phyloP scores from a whole-genome alignment of 108 stramenopile genomes.

The Cyclotella baltica region DNA sequence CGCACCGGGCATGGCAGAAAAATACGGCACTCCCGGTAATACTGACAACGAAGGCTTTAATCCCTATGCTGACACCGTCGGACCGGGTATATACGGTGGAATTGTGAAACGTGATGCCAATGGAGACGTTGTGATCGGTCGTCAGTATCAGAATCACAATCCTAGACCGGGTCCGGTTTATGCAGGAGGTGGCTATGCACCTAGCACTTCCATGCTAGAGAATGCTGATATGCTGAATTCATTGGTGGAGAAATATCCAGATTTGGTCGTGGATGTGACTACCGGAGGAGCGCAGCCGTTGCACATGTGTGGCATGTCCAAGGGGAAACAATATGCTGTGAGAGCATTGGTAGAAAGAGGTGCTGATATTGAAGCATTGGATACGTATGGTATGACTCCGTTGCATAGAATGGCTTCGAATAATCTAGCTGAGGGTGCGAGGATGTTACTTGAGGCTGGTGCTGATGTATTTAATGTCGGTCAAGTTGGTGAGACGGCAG shows the following conservation, averaged over 20 bases:
- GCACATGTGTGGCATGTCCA: constrained; percentile 86
- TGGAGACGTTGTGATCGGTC: constrained; percentile 67
- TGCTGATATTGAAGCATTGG: constrained; percentile 70
- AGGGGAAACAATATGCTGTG: constrained; percentile 59
- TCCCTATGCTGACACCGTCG: constrained; percentile 82
- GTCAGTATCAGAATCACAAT: constrained; percentile 88
- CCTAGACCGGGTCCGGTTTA: constrained; percentile 83
- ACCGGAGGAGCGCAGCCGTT: constrained; percentile 88
- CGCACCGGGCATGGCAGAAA: constrained; percentile 78
- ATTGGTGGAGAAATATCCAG: constrained; percentile 68
- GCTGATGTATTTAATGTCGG: constrained; percentile 49
- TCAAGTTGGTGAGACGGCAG: constrained; percentile 28
- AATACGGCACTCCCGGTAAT: constrained; percentile 73
- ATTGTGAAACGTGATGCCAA: constrained; percentile 58
- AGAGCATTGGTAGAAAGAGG: constrained; percentile 64
- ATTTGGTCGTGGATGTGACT: constrained; percentile 69
- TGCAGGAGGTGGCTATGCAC: constrained; percentile 76
- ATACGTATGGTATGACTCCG: constrained; percentile 85
- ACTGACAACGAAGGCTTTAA: constrained; percentile 86
- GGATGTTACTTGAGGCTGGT: constrained; percentile 66
- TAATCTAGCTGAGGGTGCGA: constrained; percentile 77
- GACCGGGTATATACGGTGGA: constrained; percentile 88
- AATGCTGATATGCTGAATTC: constrained; percentile 59
- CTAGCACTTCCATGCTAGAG: constrained; percentile 59
- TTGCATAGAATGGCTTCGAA: constrained; percentile 90